phyloP scores from a whole-genome alignment of 2,329 filamentous ascomycete species.

The Neurospora sp. region DNA sequence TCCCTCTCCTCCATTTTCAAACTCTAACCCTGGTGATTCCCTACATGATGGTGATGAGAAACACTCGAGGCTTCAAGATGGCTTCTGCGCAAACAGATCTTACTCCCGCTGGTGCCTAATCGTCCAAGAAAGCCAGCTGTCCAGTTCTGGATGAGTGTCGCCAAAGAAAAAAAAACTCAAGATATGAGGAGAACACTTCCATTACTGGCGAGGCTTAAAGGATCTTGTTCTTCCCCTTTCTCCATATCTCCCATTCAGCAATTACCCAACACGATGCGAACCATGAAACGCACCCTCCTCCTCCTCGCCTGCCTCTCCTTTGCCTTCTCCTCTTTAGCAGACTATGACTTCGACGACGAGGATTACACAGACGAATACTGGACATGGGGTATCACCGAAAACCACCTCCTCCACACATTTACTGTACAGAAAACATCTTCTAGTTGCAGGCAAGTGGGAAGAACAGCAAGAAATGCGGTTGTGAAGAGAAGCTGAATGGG shows the following conservation, averaged over 20 bases:
- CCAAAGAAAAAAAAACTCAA: neutral
- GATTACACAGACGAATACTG: neutral
- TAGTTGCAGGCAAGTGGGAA: no score
- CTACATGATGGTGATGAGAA: neutral
- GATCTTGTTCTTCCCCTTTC: no score
- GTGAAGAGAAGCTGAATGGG: neutral
- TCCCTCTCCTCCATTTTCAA: no score
- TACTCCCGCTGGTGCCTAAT: neutral
- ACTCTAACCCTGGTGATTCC: no score
- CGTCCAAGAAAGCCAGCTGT: neutral
- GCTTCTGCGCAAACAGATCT: neutral
- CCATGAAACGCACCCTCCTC: neutral
- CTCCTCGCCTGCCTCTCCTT: neutral
- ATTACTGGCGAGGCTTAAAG: no score
- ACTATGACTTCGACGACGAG: neutral
- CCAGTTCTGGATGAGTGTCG: neutral
- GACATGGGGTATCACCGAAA: neutral
- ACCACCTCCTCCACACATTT: neutral
- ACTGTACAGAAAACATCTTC: neutral
- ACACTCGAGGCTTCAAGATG: neutral
- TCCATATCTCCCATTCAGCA: neutral
- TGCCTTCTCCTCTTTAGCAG: neutral
- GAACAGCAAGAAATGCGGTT: neutral
- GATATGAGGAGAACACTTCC: no score
- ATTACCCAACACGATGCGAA: accelerated